Evolutionary conservation across 2,329 filamentous ascomycete genomes (phyloP).

Genomic region (Chrysoporthe cubensis): DNA sequence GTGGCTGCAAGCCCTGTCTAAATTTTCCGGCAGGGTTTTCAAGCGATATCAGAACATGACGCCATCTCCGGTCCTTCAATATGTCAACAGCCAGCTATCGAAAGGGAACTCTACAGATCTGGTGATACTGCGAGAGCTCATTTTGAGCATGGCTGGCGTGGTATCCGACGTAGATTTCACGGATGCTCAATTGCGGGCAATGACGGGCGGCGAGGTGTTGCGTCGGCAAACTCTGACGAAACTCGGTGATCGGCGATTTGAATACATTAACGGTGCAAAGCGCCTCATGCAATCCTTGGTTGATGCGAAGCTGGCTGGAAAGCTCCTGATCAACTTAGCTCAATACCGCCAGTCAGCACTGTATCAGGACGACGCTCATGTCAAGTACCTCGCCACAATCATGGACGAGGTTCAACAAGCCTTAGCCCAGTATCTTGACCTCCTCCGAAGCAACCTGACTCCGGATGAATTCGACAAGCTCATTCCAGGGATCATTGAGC

Average conservation of each 20-base stretch:
- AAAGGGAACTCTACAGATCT: constrained; percentile 86
- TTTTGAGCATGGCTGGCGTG: constrained; percentile 92
- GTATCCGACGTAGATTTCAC: constrained; percentile 86
- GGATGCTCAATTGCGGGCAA: constrained; percentile 82
- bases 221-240: constrained; percentile 80
- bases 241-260: constrained; percentile 80
- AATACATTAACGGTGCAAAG: constrained; percentile 73
- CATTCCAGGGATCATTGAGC: constrained; percentile 73
- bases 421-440: constrained; percentile 84
- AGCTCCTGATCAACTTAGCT: constrained; percentile 85
- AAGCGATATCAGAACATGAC: constrained; percentile 84
- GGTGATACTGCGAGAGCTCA: constrained; percentile 87
- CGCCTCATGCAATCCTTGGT: constrained; percentile 80
- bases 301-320: constrained; percentile 76
- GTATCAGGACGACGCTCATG: constrained; percentile 74
- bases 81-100: constrained; percentile 82
- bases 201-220: constrained; percentile 83
- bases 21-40: constrained; percentile 91
- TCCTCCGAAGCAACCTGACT: constrained; percentile 79
- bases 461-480: constrained; percentile 76
- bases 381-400: constrained; percentile 87
- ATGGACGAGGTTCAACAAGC: constrained; percentile 89
- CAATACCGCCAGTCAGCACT: constrained; percentile 89
- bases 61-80: constrained; percentile 82
- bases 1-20: constrained; percentile 88